Percentiles rank a stretch among this genome's conserved stretches.
Conservation (phyloP, 306 rosid species). For the Casuarina cunninghamiana region DNA sequence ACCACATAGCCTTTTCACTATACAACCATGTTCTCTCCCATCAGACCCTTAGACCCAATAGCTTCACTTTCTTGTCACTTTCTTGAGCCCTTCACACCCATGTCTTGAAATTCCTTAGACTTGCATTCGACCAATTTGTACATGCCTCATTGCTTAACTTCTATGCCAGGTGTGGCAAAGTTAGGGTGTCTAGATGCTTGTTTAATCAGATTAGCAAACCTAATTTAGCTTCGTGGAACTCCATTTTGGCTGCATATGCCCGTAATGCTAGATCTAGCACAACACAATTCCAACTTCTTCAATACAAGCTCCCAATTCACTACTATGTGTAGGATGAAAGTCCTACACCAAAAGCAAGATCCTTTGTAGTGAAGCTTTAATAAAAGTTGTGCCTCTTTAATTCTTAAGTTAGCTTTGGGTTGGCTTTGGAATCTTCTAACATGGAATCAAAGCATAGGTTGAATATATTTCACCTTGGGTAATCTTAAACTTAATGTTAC, state of each 20-base stretch:
- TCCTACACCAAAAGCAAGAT: too few species aligned
- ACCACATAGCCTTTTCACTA: slow-evolving; percentile 36
- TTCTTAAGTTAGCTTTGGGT: too few species aligned
- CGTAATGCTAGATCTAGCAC: slow-evolving; percentile 14
- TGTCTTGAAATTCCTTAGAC: slow-evolving; percentile 47
- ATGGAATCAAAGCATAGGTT: too few species aligned
- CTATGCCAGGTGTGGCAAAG: slow-evolving; percentile 43
- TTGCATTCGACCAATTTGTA: slow-evolving; percentile 41
- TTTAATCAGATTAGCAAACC: slow-evolving; percentile 42
- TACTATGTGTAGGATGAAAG: too few species aligned
- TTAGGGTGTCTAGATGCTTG: slow-evolving; percentile 27
- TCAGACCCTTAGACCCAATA: slow-evolving; percentile 34
- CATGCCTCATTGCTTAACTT: slow-evolving; percentile 41
- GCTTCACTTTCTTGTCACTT: slow-evolving; percentile 53
- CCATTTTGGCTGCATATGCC: slow-evolving; percentile 37
- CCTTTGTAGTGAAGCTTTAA: too few species aligned
- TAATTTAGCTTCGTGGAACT: slow-evolving; percentile 44
- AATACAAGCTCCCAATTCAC: too few species aligned
- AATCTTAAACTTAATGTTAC: too few species aligned
- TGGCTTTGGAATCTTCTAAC: too few species aligned
- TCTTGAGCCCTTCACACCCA: slow-evolving; percentile 38
- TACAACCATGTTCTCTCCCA: slow-evolving; percentile 31
- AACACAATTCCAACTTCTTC: too few species aligned
- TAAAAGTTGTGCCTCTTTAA: too few species aligned
- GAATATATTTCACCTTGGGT: too few species aligned